Evolutionary conservation across 805 yeast genomes (phyloP), one percentile per base, ranked within the genome.

Genomic region (Saccharomyces mikatae): DNA sequence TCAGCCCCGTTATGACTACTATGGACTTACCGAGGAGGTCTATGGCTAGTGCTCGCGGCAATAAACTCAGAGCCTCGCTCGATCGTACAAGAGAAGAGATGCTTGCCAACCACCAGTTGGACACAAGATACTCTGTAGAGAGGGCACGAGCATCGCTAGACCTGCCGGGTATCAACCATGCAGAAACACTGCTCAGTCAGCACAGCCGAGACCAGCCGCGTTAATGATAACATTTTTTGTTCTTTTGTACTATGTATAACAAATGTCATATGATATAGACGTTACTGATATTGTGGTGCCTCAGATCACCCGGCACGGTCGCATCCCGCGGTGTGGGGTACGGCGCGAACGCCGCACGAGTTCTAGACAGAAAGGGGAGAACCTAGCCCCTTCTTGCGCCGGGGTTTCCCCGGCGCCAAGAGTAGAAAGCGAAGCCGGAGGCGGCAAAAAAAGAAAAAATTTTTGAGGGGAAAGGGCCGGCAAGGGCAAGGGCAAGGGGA

Each of bases 121-220:
- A 71, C 55, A 70, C 66, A 21, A 65, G 76, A 55, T 67, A 65
- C 26, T 71, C 76, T 2, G 64, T 73, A 47, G 77, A 74, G 50
- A 64, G 74, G 36, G 76, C 76, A 1, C 67, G 77, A 57, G 61
- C 69, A 1, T 74, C 77, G 2, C 60, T 73, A 28, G 77, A 74
- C 17, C 59, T 74, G 28, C 77, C 77, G 3, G 76, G 77, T 6
- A 61, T 73, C 24, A 72, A 75, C 2, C 70, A 65, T 41, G 77
- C 77, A 5, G 71, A 64, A 22, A 55, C 62, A 6, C 52, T 68
- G 47, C 21, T 46, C 30, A 41, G 47, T 29, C 41, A 26, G 46
- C 32, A 27, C 30, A 21, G 41, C 24, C 44, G 28, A 29, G 44
- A 36, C 44, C 44, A 31, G n/a, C 41, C 41, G n/a, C 41, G 44